Evolutionary conservation across 805 yeast genomes (phyloP), one percentile per base, ranked within the genome.

Genomic region (Hyphopichia homilentoma): DNA sequence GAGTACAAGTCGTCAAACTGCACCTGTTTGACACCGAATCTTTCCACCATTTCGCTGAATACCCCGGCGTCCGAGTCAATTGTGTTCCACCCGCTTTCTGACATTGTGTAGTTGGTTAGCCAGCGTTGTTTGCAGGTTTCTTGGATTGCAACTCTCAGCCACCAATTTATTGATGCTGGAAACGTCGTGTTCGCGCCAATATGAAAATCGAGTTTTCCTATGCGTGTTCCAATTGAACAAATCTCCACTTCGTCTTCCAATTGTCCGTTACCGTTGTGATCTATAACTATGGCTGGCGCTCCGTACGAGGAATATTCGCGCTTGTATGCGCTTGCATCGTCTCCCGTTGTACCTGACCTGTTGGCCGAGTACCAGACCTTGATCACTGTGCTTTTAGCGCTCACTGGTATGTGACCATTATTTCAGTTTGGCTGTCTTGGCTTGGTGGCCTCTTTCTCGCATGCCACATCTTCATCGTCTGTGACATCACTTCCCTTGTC

Each of bases 41-140:
- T 64, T 37, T 73, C 79, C n/a, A 76, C 73, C 13, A 80, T 62
- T 37, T 78, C 80, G 1, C 82, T 71, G 54, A 80, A 80, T 6
- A 80, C 77, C 3, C 82, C 79, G 0, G 82, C 81, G 50, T 78
- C 84, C 4, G 82, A 75, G 41, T 77, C 83, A 23, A 78, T 76
- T 1, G 82, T 75, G 44, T 75, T 77, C 84, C 84, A 78, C 2
- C 71, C 69, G 18, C 31, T 24, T 12, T 38, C 39, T 20, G 40
- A 28, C 39, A 40, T 41, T n/a, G 17, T 7, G 9, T 24, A 8
- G n/a, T 12, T 8, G 27, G 11, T 8, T 35, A n/a, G n/a, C n/a
- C n/a, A n/a, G n/a, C n/a, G n/a, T n/a, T n/a, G n/a, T n/a, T n/a
- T 47, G 5, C 38, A 56, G n/a, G 56, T 59, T 13, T 45, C 58